Conservation (phyloP, 129 eudicot species). For the Lonicera japonica region DNA sequence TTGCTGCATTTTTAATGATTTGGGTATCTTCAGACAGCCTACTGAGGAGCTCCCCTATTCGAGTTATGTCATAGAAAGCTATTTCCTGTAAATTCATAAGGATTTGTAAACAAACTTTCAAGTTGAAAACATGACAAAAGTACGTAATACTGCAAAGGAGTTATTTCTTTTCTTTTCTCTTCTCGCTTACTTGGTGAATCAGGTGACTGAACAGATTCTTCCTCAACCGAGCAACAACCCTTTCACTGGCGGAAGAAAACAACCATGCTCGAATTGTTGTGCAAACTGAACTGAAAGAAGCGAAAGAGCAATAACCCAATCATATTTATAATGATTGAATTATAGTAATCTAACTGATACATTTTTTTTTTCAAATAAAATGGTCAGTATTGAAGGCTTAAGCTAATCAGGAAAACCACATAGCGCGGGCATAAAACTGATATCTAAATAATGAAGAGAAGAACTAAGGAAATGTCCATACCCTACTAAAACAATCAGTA, state of each 20-base stretch:
- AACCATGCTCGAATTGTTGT: slow-evolving; percentile 85
- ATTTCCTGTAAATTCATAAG: slow-evolving; percentile 35
- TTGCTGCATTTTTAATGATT: slow-evolving; percentile 62
- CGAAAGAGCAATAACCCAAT: slow-evolving; percentile 10
- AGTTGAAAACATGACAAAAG: neutral
- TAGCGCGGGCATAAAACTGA: no score
- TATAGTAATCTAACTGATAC: neutral
- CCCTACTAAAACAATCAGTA: slow-evolving; percentile 67
- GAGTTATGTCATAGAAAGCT: slow-evolving; percentile 59
- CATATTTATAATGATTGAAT: neutral
- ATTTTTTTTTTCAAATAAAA: no score
- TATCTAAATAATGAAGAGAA: neutral
- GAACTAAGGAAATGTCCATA: slow-evolving; percentile 21
- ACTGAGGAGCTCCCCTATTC: slow-evolving; percentile 61
- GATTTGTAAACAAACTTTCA: neutral
- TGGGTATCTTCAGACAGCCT: slow-evolving; percentile 63
- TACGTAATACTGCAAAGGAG: neutral
- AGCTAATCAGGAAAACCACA: no score
- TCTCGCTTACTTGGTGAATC: slow-evolving; percentile 57
- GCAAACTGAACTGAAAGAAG: slow-evolving; percentile 53
- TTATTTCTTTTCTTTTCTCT: neutral
- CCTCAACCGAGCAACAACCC: slow-evolving; percentile 80
- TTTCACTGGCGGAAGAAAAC: slow-evolving; percentile 87
- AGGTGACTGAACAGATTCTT: slow-evolving; percentile 72
- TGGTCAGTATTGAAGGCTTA: no score